Conservation (phyloP, 306 rosid species). For the Citrullus amarus region DNA sequence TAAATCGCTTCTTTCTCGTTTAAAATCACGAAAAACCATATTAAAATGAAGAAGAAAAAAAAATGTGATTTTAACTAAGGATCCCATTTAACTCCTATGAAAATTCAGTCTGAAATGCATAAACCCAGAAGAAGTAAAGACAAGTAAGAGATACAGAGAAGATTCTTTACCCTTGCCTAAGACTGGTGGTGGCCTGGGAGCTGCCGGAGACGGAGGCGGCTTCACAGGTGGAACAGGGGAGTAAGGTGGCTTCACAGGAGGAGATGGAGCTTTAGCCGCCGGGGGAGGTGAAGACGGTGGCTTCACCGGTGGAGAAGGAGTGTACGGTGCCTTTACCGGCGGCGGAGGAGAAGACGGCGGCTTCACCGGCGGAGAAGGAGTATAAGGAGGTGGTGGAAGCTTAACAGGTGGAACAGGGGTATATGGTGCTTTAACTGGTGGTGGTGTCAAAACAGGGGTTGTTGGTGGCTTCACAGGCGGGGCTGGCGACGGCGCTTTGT, state of each 20-base stretch:
- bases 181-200: constrained; percentile 17
- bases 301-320: constrained; percentile 2
- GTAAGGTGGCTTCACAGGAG: constrained; percentile 8
- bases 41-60: too few species aligned
- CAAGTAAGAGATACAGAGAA: neutral
- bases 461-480: constrained; percentile 24
- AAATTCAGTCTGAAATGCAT: neutral
- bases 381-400: constrained; percentile 7
- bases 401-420: constrained; percentile 12
- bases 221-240: constrained; percentile 8
- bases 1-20: too few species aligned
- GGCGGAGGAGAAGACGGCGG: constrained; percentile 3
- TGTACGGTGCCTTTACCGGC: constrained; percentile 18
- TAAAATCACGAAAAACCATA: too few species aligned
- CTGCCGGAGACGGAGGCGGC: constrained; percentile 16
- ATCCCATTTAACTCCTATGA: neutral
- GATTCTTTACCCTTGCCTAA: neutral
- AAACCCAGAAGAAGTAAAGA: neutral
- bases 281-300: neutral
- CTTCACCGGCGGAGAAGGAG: neutral
- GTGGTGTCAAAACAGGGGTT: neutral
- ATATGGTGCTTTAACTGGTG: neutral
- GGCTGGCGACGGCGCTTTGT: constrained; percentile 21
- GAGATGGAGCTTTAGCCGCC: neutral
- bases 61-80: too few species aligned